These are phyloP conservation scores for Hypoxylon fragiforme DNA, from an alignment of 495 filamentous ascomycete genomes.

Conservation along the genomic window DNA sequence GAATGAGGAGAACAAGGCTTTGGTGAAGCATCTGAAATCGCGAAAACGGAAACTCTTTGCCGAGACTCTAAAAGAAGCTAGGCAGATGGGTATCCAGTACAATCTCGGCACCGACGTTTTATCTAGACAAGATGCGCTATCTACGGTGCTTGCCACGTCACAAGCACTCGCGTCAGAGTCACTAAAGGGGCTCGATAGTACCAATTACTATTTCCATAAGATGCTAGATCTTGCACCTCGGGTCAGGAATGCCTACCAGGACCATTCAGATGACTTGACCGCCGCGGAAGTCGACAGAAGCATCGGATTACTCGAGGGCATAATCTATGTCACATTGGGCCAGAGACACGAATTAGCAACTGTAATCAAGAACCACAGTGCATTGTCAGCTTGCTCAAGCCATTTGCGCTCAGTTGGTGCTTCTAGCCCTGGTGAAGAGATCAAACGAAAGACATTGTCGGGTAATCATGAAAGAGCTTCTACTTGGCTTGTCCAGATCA, in stretches of 20 bases:
- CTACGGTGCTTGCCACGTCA: conserved; percentile 64
- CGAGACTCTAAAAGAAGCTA: conserved; percentile 77
- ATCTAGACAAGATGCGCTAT: conserved; percentile 68
- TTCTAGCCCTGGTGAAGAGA: conserved; percentile 11
- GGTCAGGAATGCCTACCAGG: conserved; percentile 63
- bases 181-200: conserved; percentile 12
- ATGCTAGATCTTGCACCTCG: conserved; percentile 69
- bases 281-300: conserved; percentile 74
- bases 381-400: conserved; percentile 16
- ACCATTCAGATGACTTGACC: conserved; percentile 83
- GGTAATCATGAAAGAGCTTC: conserved; percentile 41
- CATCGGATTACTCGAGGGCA: conserved; percentile 78
- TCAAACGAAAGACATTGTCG: conserved; percentile 19
- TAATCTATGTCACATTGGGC: conserved; percentile 66
- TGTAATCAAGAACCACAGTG: conserved; percentile 39
- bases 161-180: conserved; percentile 52
- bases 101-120: conserved; percentile 73
- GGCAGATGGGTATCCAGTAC: conserved; percentile 84
- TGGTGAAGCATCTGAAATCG: conserved; percentile 82
- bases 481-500: conserved; percentile 47
- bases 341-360: conserved; percentile 64
- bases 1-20: conserved; percentile 79
- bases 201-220: conserved; percentile 70
- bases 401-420: conserved; percentile 29
- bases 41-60: conserved; percentile 90